Evolutionary conservation across 805 yeast species (phyloP), one percentile per base, ranked within the genome.

Genomic region (Wickerhamiella occidentalis): DNA sequence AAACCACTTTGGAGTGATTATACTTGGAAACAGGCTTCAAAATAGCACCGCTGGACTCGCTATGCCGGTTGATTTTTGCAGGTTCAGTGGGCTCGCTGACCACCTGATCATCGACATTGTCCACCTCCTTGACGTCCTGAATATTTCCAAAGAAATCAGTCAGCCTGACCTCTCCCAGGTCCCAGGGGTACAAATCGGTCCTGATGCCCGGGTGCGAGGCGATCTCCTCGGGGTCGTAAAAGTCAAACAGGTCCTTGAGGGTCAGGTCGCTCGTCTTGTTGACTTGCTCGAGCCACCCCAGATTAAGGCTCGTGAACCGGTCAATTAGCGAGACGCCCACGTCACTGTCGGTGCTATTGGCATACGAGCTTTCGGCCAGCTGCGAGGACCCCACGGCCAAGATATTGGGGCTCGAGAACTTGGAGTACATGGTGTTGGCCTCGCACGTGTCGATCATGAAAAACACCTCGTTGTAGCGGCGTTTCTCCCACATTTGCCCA

Each of bases 371-470:
- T 66, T 92, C 96, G 49, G 82, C 95, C 6, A 85, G 54, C 55
- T 75, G 82, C 8, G 94, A 83, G 1, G 96, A 86, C 0, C 98
- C 99, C 30, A 90, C 94, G 1, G 96, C 85, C 47, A 92, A 66
- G 42, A 92, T 78, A 63, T 92, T 87, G 29, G 98, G 97, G 8
- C 95, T 82, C 63, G 86, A 87, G 61, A 90, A 79, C 60, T 82
- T 77, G 51, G 94, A 81, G 67, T 83, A 92, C 98, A 92, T 90
- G 13, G 98, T 86, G 66, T 90, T 92, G 22, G 98, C 98, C 70
- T 92, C 98, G 62, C 99, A 92, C 0, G 99, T 92, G 65, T 92
- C 99, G 55, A 92, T 83, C 97, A 92, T 92, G 67, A 92, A 92
- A 61, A 92, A 79, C 29, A 92, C 84, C 69, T 92, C 97, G 58